These are phyloP conservation scores for Fusarium palustre DNA, from an alignment of 2,329 filamentous ascomycete species.

Conservation along the genomic window DNA sequence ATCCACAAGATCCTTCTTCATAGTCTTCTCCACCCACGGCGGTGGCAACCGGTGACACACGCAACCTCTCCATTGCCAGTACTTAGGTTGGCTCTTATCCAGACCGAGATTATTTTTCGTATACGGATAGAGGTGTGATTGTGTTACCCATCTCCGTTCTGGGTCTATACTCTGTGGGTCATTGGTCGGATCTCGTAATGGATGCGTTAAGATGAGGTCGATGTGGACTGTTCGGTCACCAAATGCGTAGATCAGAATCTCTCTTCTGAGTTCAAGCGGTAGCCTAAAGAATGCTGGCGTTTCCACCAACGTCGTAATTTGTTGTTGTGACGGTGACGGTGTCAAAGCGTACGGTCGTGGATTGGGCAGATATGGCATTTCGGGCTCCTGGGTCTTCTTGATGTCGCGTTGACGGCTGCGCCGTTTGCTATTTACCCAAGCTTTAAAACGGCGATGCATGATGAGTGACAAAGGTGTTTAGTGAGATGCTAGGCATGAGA, in stretches of 20 bases:
- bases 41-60: constrained; percentile 3
- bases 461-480: neutral
- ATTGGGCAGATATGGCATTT: neutral
- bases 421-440: neutral
- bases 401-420: accelerated
- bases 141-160: too few species aligned
- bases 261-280: accelerated
- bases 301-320: accelerated
- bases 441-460: neutral
- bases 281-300: neutral
- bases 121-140: neutral
- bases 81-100: neutral
- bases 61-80: constrained; percentile 17
- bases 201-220: neutral
- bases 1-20: neutral
- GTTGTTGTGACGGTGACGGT: neutral
- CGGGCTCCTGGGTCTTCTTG: neutral
- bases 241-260: neutral
- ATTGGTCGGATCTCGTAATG: neutral
- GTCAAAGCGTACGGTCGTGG: neutral
- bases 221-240: neutral
- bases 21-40: neutral
- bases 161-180: too few species aligned
- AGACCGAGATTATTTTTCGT: neutral
- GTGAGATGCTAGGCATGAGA: neutral